Percentiles rank a stretch among this genome's conserved stretches.
Conservation (phyloP, 108 stramenopile genomes). For the Cyclostephanos tholiformis region DNA sequence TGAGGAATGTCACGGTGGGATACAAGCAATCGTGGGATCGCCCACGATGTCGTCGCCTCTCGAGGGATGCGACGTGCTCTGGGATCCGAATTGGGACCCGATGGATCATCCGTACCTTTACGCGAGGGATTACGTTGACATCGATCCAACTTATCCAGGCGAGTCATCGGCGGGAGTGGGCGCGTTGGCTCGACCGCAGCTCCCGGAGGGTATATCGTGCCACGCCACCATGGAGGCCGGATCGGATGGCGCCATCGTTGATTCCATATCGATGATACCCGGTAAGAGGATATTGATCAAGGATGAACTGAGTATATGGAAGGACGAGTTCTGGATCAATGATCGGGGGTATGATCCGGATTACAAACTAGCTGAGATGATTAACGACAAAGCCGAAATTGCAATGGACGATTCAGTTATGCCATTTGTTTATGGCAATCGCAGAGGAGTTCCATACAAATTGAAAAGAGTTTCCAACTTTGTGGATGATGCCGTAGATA, state of each 20-base stretch:
- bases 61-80: conserved; percentile 70
- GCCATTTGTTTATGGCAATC: conserved; percentile 82
- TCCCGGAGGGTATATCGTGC: conserved; percentile 9
- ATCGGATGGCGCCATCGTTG: conserved; percentile 61
- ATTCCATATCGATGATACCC: conserved; percentile 72
- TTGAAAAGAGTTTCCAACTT: conserved; percentile 61
- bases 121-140: conserved; percentile 21
- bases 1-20: too few species aligned
- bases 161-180: conserved; percentile 1
- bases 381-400: background rate
- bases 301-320: conserved; percentile 81
- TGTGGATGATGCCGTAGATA: conserved; percentile 8
- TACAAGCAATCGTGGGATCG: conserved; percentile 13
- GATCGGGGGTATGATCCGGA: conserved; percentile 84
- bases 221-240: conserved; percentile 88
- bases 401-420: conserved; percentile 22
- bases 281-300: conserved; percentile 72
- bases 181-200: background rate
- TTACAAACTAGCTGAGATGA: conserved; percentile 2
- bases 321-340: conserved; percentile 81
- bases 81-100: conserved; percentile 66
- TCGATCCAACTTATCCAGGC: background rate
- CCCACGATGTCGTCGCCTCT: conserved; percentile 28
- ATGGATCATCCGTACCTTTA: conserved; percentile 64
- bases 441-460: conserved; percentile 78